Evolutionary conservation across 148 eudicot genomes (phyloP), one percentile per base, ranked within the genome.

Genomic region (Persicaria tinctoria): DNA sequence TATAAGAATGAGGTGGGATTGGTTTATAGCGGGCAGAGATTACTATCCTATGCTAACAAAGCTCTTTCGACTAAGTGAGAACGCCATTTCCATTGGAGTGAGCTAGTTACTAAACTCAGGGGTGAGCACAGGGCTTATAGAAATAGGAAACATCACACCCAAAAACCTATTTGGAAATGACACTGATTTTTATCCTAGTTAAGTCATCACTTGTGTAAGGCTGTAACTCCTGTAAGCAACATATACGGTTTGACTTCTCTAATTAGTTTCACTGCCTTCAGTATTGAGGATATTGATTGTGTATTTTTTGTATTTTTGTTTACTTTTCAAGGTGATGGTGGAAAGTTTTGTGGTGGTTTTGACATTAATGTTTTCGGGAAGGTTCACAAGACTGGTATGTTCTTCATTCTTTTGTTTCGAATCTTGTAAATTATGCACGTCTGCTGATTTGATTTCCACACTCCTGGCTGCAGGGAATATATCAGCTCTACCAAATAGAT

Each of bases 301-400:
- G 14, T 17, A 13, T 76, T 13, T 7, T 7, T 20, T 74, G 59
- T 41, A 27, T 50, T 50, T 64, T 64, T 70, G 11, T 51, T 48
- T 56, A 60, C 32, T 81, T 72, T 86, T 86, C 48, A 55, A 93
- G 98, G 98, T 63, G 79, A 79, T 0, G 91, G 86, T 23, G 96
- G 96, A 74, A 90, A 56, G 76, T 94, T 94, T 77, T 94, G 89
- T 44, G 97, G 92, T 27, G 98, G 98, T 13, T 91, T 91, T 41
- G 98, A 94, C 84, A 91, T 91, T 79, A 89, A 86, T 76, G 90
- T 85, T 49, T 94, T 94, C 72, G 87, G 80, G 71, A 82, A 51
- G 66, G 92, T 94, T 76, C 98, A 94, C 81, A 75, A 84, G 79
- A 87, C 91, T 81, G 98, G 98, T 94, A 86, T 73, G 49, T 76